Evolutionary conservation across 2,329 filamentous ascomycete genomes (phyloP), one percentile per base, ranked within the genome.

Genomic region (Diaporthe aspalathi): DNA sequence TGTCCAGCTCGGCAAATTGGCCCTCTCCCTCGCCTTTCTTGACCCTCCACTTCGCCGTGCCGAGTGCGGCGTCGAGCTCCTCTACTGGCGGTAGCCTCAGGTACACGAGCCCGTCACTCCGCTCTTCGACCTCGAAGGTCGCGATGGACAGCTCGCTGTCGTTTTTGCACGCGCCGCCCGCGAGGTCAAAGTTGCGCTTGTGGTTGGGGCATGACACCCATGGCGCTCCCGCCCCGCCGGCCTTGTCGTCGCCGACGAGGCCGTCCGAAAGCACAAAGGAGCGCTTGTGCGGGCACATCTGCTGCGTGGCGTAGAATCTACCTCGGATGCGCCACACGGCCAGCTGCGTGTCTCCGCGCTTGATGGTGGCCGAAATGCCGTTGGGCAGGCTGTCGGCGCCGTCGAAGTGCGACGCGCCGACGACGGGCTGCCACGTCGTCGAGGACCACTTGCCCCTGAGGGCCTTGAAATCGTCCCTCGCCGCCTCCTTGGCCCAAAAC

Each of bases 241-340:
- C 29, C 12, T 78, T 75, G 32, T 90, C 87, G 74, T 94, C 91
- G 50, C 95, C 94, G 57, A 97, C 88, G 11, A 97, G 84, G 1
- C 94, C 94, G 79, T 97, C 95, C 0, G 92, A 92, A 32, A 97
- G 89, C n/a, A 95, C 92, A 77, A 97, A 97, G 1, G 94, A 91
- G 14, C 94, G 91, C 82, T 95, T 96, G 83, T 97, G 94, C 12
- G 94, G 94, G 80, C 94, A 97, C 94, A 97, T 97, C 79, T 97
- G 94, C 83, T 97, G 94, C 17, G 92, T 93, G 71, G 93, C 93
- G 80, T 95, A 95, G 85, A 91, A 97, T 68, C 88, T 88, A 24
- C 94, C 94, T 68, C 89, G 89, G 73, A 97, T 88, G 76, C 94
- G 93, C 89, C 95, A 97, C 67, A 97, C 84, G 9, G 94, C 94